Evolutionary conservation across 2,329 filamentous ascomycete species (phyloP), one percentile per base, ranked within the genome.

Genomic region (Verruconis gallopava): DNA sequence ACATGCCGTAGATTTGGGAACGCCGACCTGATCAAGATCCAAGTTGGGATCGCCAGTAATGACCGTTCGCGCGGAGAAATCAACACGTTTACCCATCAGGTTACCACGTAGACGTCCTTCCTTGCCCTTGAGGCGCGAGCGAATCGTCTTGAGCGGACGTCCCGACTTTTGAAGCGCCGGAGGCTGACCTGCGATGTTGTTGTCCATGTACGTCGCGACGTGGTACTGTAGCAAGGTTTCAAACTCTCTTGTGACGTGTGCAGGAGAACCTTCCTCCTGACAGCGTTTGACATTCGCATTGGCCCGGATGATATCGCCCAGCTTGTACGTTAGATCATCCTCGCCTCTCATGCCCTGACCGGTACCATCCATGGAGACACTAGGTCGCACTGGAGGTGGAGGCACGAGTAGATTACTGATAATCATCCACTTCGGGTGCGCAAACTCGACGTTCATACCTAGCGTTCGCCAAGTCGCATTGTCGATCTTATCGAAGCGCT

Each of bases 131-230:
- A 99, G 72, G 64, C 91, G 88, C 47, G 86, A 86, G 53, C 93
- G 84, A 50, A 98, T 93, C 13, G 91, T 86, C 68, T 98, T 98
- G 51, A 98, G 82, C 1, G 93, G 88, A 56, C 93, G 79, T 37
- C 93, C 93, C 44, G 86, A 94, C 70, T 98, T 98, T 57, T 98
- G 93, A 56, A 96, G 71, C 2, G 91, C 89, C 53, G 91, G 86
- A 2, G 91, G 91, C 53, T 93, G 80, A 38, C 89, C 88, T 48
- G 93, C 91, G 63, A 96, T 95, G 59, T 98, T 89, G 55, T 98
- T 99, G 64, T 98, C 91, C 93, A 99, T 98, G 64, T 95, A 93
- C 1, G 93, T 98, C 34, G 93, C 93, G 46, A 98, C 88, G 56
- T 98, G 93, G 57, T 94, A 99, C 58, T 99, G 93, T 28, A 99